Evolutionary conservation across 441 rosid genomes (phyloP).

Genomic region (Erodium moschatum): DNA sequence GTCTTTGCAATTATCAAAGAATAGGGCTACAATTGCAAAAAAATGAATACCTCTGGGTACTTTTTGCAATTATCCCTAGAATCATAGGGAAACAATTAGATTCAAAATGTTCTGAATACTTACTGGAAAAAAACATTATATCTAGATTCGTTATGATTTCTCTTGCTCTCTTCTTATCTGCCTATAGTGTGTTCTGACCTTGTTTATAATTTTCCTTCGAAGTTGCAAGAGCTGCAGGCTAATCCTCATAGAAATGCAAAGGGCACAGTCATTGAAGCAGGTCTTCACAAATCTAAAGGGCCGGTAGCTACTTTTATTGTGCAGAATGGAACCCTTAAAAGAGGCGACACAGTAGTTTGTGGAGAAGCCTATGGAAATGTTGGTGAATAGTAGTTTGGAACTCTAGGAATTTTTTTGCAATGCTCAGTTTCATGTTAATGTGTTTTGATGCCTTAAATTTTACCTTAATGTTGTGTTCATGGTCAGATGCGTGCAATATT

Average conservation of each 20-base stretch:
- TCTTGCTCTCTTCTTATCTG: conserved; percentile 18
- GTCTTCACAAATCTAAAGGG: conserved; percentile 90
- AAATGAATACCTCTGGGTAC: too few relatives aligned
- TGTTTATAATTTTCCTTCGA: conserved; percentile 25
- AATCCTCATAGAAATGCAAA: conserved; percentile 91
- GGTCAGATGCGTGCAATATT: conserved; percentile 86
- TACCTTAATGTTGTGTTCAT: neutral
- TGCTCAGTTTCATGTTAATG: conserved; percentile 12
- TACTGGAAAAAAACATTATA: conserved; percentile 4
- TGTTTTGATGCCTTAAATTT: too few relatives aligned
- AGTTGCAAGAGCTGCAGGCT: conserved; percentile 96
- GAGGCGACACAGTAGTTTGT: conserved; percentile 83
- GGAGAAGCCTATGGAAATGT: conserved; percentile 98
- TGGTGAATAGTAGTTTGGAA: conserved; percentile 21
- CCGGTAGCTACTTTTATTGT: conserved; percentile 83
- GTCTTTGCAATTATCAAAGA: too few relatives aligned
- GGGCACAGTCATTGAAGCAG: conserved; percentile 95
- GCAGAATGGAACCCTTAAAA: conserved; percentile 86
- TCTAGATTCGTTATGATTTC: neutral
- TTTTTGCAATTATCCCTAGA: neutral
- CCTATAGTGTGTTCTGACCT: conserved; percentile 24
- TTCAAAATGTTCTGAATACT: neutral
- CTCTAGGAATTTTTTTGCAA: conserved; percentile 15
- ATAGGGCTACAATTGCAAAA: too few relatives aligned
- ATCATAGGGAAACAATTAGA: neutral